Evolutionary conservation across 306 rosid species (phyloP).

Genomic region (Prunus davidiana): DNA sequence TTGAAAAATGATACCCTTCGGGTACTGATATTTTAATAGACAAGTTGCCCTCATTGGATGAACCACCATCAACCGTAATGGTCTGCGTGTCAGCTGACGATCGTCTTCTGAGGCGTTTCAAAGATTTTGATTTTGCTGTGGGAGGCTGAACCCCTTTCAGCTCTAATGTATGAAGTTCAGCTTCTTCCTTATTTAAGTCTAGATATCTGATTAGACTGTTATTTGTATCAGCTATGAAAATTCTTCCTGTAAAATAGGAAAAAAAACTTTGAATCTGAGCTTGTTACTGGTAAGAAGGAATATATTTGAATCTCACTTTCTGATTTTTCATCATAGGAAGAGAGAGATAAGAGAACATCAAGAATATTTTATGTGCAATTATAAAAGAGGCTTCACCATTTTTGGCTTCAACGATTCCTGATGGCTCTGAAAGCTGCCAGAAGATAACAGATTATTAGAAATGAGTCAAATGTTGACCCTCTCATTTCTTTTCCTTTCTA

Average conservation of each 20-base stretch:
- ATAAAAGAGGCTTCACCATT: constrained; percentile 38
- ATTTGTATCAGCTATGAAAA: constrained; percentile 90
- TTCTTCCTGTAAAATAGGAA: constrained; percentile 56
- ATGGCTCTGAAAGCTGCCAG: constrained; percentile 92
- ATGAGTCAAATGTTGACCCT: constrained; percentile 12
- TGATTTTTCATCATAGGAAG: too few species aligned
- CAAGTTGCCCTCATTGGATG: constrained; percentile 73
- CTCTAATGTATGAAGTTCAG: constrained; percentile 64
- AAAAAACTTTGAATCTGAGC: neutral
- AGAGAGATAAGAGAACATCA: too few species aligned
- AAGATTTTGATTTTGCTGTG: constrained; percentile 47
- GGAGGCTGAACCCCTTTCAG: constrained; percentile 91
- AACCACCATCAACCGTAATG: constrained; percentile 50
- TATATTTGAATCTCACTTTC: neutral
- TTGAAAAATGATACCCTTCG: constrained; percentile 85
- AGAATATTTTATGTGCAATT: neutral
- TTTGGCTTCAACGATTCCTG: constrained; percentile 72
- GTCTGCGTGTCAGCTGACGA: constrained; percentile 67
- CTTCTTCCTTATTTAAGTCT: constrained; percentile 49
- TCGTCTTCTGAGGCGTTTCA: constrained; percentile 76
- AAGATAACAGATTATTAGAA: constrained; percentile 28
- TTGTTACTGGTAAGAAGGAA: neutral
- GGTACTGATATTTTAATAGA: constrained; percentile 64
- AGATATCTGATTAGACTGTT: constrained; percentile 82
- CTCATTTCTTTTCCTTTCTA: neutral